Conservation (phyloP, 1,139 yeast genomes). For the Hyphopichia wangnamkhiaoensis region DNA sequence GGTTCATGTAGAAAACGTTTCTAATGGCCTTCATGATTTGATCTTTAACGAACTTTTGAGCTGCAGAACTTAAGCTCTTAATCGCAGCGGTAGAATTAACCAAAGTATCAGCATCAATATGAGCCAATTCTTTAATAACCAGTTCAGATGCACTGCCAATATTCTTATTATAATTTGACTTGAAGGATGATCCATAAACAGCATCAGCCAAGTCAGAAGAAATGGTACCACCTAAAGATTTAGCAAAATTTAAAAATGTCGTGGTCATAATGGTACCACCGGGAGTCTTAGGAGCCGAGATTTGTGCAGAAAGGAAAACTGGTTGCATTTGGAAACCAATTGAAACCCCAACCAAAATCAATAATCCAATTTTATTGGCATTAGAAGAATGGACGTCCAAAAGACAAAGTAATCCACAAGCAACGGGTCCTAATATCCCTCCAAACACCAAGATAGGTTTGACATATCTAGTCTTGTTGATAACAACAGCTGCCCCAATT, state of each 20-base stretch:
- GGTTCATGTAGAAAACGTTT: constrained; percentile 33
- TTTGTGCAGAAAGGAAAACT: constrained; percentile 28
- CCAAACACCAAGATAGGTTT: constrained; percentile 33
- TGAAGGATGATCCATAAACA: constrained; percentile 32
- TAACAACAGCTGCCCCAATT: constrained; percentile 26
- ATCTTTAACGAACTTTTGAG: constrained; percentile 25
- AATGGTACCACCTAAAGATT: constrained; percentile 34
- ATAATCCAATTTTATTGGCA: constrained; percentile 34
- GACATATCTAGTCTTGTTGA: constrained; percentile 30
- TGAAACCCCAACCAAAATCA: constrained; percentile 33
- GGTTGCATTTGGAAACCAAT: constrained; percentile 34
- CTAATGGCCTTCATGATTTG: constrained; percentile 32
- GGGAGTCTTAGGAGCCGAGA: constrained; percentile 37
- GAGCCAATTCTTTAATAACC: constrained; percentile 20
- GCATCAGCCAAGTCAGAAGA: constrained; percentile 36
- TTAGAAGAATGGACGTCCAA: constrained; percentile 30
- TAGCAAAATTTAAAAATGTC: constrained; percentile 29
- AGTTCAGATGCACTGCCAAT: constrained; percentile 17
- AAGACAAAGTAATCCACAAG: constrained; percentile 34
- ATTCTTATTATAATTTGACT: constrained; percentile 17
- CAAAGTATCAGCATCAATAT: constrained; percentile 16
- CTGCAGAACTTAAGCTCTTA: constrained; percentile 21
- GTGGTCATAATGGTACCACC: constrained; percentile 42
- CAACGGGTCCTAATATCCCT: constrained; percentile 29
- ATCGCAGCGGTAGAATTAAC: constrained; percentile 21